A percentile compares a stretch with the other conserved stretches of the same genome.
phyloP scores from a whole-genome alignment of 2,329 filamentous ascomycete genomes.

The Incumbomyces lentus region DNA sequence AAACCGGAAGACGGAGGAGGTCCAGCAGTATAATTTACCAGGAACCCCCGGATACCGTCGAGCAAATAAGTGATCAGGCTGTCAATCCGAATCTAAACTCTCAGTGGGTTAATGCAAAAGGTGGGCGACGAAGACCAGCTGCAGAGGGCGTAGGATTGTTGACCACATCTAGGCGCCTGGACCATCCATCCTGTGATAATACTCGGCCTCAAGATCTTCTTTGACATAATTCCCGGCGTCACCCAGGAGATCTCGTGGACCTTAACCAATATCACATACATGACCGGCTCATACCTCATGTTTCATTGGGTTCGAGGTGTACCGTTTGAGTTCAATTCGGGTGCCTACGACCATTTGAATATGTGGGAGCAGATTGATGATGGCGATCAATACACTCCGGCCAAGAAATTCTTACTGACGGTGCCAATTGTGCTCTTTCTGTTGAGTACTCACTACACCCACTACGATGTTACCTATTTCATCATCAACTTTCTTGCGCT shows the following conservation, averaged over 20 bases:
- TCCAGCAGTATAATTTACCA: conserved; percentile 98
- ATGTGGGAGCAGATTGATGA: conserved; percentile 99
- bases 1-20: conserved; percentile 70
- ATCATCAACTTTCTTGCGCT: conserved; percentile 93
- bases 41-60: conserved; percentile 89
- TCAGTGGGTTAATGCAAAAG: conserved; percentile 98
- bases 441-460: conserved; percentile 95
- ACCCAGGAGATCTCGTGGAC: conserved; percentile 99
- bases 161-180: conserved; percentile 65
- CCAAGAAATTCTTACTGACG: conserved; percentile 94
- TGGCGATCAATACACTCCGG: conserved; percentile 93
- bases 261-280: conserved; percentile 96
- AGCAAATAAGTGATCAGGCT: conserved; percentile 95
- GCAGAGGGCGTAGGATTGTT: conserved; percentile 5
- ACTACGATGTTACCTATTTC: conserved; percentile 95
- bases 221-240: conserved; percentile 89
- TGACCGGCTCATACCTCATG: conserved; percentile 98
- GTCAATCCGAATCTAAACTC: conserved; percentile 92
- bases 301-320: conserved; percentile 98
- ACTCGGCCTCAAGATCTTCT: conserved; percentile 83
- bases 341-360: conserved; percentile 97
- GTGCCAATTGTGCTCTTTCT: conserved; percentile 92
- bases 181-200: conserved; percentile 94
- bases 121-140: conserved; percentile 42
- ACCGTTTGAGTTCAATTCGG: conserved; percentile 96